A percentile compares a stretch with the other conserved stretches of the same genome.
Evolutionary conservation across 768 basidiomycete species (phyloP).

Genomic region (Pisolithus albus): DNA sequence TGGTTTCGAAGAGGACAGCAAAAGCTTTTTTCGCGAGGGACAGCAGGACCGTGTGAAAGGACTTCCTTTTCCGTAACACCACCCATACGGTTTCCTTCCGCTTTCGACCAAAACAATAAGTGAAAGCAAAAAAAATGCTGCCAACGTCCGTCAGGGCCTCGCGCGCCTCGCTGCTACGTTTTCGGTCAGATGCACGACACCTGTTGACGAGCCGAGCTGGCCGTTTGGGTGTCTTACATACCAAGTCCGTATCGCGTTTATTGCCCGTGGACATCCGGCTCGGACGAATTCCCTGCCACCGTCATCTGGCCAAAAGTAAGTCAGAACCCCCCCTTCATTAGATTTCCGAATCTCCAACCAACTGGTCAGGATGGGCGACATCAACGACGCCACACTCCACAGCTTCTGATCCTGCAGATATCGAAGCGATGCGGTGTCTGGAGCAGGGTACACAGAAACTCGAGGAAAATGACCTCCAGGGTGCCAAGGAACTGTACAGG

Average conservation of each 20-base stretch:
- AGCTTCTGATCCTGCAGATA: constrained; percentile 74
- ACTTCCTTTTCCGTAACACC: constrained; percentile 3
- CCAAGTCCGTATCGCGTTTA: constrained; percentile 7
- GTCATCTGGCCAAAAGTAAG: constrained; percentile 21
- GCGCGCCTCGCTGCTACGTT: constrained; percentile 19
- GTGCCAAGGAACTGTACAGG: constrained; percentile 68
- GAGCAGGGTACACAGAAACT: constrained; percentile 80
- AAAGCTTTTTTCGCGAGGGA: constrained; percentile 26
- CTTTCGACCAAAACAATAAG: constrained; percentile 23
- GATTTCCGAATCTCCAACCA: background rate
- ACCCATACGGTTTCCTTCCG: constrained; percentile 3
- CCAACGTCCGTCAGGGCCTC: constrained; percentile 13
- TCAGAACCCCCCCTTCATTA: constrained; percentile 6
- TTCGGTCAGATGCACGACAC: constrained; percentile 15
- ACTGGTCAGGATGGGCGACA: constrained; percentile 58
- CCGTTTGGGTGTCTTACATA: constrained; percentile 15
- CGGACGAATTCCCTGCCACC: constrained; percentile 3
- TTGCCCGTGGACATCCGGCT: constrained; percentile 4
- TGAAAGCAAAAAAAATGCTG: constrained; percentile 14
- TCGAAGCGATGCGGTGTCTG: constrained; percentile 69
- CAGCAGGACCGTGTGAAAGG: constrained; percentile 13
- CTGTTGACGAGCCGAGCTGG: constrained; percentile 19
- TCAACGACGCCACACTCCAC: constrained; percentile 79
- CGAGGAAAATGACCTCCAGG: constrained; percentile 80
- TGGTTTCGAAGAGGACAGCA: constrained; percentile 8